Evolutionary conservation across 495 filamentous ascomycete species (phyloP), one percentile per base, ranked within the genome.

Genomic region (Symbiotaphrina buchneri): DNA sequence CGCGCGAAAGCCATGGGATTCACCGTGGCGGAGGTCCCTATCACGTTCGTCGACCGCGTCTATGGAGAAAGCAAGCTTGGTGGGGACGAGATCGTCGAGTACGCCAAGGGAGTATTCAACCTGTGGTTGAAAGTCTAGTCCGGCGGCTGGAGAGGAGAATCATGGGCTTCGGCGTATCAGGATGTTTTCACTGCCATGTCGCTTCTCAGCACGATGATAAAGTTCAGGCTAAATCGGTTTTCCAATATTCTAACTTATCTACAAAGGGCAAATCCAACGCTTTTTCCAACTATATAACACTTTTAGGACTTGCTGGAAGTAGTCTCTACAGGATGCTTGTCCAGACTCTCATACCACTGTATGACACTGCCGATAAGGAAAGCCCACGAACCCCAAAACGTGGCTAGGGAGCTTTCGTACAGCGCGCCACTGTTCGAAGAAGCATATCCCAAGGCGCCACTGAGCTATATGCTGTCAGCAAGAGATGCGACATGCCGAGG

Each of bases 21-120:
- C 52, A 75, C 62, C 31, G 81, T 97, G 18, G 76, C 74, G 10
- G 87, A 95, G 61, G 83, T 87, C 35, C 87, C 85, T 4, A 95
- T 97, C 41, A 74, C 67, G 15, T 97, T 97, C 53, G 87, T 97
- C 25, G 87, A 97, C 50, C 68, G 87, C 24, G 54, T 97, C 21
- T 94, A 90, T 47, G 87, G 87, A 3, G 87, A 95, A 51, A 83
- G 75, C 45, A 97, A 97, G 62, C 54, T 94, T 18, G 84, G 85
- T 5, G 83, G 81, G 7, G 70, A 76, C 49, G 87, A 97, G 63
- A 97, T 97, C 54, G 80, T 90, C n/a, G 80, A 91, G 51, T 97
- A 95, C 53, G 69, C 79, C 22, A 92, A 91, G 66, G 87, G 87
- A 5, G 84, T 97, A 18, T 44, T 95, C 33, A 73, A 52, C 43